Evolutionary conservation across 192 early-diverging fungal genomes (phyloP), one percentile per base, ranked within the genome.

Genomic region (Coemansia sp.): DNA sequence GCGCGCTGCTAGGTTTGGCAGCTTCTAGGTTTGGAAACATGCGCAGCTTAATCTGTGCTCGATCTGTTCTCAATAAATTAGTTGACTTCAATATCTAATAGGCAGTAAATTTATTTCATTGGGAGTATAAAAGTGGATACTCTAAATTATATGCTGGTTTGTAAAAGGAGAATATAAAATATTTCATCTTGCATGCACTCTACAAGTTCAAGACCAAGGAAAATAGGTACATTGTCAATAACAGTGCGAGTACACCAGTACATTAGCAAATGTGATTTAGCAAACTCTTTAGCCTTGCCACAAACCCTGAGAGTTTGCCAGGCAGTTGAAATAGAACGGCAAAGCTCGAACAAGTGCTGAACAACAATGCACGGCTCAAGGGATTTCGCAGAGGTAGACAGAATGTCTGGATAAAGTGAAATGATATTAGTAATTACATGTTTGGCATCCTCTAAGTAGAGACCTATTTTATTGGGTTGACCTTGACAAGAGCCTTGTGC

Each of bases 351-450:
- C 12, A 87, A 82, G 72, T 95, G 96, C 17, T 85, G 88, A 6
- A 95, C 92, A 54, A 98, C 80, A 41, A 83, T 89, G 74, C 88
- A 90, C 12, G 93, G 95, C 79, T 96, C 95, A 43, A 92, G 82
- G 25, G 77, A 77, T 31, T 82, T 71, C 27, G 84, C 43, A 0
- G 88, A 77, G 19, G 84, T 77, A 16, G 86, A 83, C 39, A 97
- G 86, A 48, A 93, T 74, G 68, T 95, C 93, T 10, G 95, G 95
- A 72, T 91, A 98, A 64, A 86, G 86, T 27, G 91, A 86, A 71
- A 96, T 75, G 49, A 87, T 83, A 27, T 82, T 86, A 56, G 96
- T 76, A 52, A 98, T 69, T 11, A 87, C 86, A 16, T 82, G 66
- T 6, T 91, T 92, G 16, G 70, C 72, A 9, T 84, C 75, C 68